A percentile compares a stretch with the other conserved stretches of the same genome.
Evolutionary conservation across 2,329 filamentous ascomycete genomes (phyloP).

Genomic region (Ceratocystis huliohia): DNA sequence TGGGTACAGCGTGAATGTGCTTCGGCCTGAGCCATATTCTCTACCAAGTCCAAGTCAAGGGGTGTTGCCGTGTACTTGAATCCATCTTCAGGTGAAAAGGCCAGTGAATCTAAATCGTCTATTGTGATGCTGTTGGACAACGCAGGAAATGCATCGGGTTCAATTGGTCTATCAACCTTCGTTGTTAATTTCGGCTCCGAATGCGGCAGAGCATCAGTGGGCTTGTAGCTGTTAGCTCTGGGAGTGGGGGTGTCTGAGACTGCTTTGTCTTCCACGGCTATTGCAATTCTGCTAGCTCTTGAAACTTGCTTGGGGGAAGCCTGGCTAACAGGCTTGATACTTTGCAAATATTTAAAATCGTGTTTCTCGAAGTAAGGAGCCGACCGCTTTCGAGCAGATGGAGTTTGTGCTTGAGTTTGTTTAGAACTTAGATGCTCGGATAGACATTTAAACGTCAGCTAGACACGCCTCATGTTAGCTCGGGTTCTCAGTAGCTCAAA

Average conservation of each 20-base stretch:
- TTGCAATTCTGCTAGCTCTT: background rate
- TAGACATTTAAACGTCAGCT: conserved; percentile 74
- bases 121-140: background rate
- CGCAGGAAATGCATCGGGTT: background rate
- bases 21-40: background rate
- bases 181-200: background rate
- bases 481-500: no score
- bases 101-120: background rate
- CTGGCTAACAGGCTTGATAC: conserved; percentile 19
- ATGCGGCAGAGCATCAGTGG: background rate
- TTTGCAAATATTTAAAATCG: conserved; percentile 11
- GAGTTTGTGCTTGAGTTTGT: background rate
- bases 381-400: conserved; percentile 12
- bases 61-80: background rate
- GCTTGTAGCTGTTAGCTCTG: background rate
- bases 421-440: conserved; percentile 51
- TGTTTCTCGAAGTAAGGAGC: conserved; percentile 9
- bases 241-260: background rate
- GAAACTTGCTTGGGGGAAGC: conserved; percentile 27
- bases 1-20: background rate
- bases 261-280: background rate
- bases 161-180: background rate
- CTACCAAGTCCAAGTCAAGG: background rate
- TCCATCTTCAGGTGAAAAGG: background rate
- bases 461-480: conserved; percentile 10